Percentiles rank a stretch among this genome's conserved stretches.
Evolutionary conservation across 441 rosid genomes (phyloP).

Genomic region (Iberis amara): DNA sequence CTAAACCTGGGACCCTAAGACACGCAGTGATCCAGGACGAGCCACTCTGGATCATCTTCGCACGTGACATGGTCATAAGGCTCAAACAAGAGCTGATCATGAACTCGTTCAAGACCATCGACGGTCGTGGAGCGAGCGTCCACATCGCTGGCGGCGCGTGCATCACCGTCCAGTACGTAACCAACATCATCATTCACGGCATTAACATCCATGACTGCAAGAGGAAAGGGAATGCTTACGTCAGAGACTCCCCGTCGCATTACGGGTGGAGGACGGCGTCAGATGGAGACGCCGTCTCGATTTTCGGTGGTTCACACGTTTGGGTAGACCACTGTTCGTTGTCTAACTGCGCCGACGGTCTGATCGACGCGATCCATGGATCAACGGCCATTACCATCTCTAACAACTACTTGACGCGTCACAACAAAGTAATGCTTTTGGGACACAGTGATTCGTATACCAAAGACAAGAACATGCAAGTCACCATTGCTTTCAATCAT

Average conservation of each 20-base stretch:
- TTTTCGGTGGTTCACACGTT: conserved; percentile 46
- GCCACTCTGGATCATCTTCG: conserved; percentile 65
- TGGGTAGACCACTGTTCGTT: conserved; percentile 66
- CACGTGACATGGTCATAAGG: conserved; percentile 57
- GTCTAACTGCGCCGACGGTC: conserved; percentile 56
- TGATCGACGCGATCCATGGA: conserved; percentile 53
- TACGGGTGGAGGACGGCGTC: conserved; percentile 71
- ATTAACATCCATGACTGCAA: conserved; percentile 53
- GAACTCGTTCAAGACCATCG: conserved; percentile 73
- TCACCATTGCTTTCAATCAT: conserved; percentile 46
- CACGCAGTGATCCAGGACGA: conserved; percentile 59
- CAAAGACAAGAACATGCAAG: conserved; percentile 45
- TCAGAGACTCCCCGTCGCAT: conserved; percentile 59
- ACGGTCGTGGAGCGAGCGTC: conserved; percentile 55
- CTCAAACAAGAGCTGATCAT: conserved; percentile 58
- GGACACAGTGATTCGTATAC: conserved; percentile 45
- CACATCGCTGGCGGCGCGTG: conserved; percentile 65
- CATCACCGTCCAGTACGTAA: conserved; percentile 51
- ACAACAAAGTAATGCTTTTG: conserved; percentile 46
- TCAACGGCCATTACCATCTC: conserved; percentile 65
- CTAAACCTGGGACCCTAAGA: conserved; percentile 61
- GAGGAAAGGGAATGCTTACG: conserved; percentile 59
- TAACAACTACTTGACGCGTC: conserved; percentile 61
- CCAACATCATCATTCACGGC: conserved; percentile 61
- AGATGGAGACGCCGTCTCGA: conserved; percentile 58